Conservation (phyloP, 306 rosid genomes). For the Benincasa hispida region DNA sequence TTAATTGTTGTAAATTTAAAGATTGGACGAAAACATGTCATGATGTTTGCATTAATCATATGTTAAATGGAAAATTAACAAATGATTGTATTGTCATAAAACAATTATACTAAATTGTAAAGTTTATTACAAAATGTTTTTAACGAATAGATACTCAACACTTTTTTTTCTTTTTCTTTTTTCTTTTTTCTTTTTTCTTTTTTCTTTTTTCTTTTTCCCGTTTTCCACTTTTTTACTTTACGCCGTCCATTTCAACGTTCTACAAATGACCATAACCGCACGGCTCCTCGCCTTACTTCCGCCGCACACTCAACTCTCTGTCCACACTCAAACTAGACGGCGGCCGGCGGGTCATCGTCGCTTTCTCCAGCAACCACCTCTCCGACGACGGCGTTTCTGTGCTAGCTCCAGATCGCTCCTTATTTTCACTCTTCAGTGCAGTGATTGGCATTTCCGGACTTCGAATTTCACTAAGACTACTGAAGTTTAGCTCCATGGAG, state of each 20-base stretch:
- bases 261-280: neutral
- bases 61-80: neutral
- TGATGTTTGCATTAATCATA: too few relatives aligned
- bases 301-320: neutral
- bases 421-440: neutral
- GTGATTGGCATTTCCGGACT: neutral
- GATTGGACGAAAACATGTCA: too few relatives aligned
- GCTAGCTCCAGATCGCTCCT: neutral
- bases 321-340: neutral
- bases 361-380: neutral
- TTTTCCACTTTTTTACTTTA: neutral
- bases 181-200: too few relatives aligned
- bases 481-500: conserved; percentile 7
- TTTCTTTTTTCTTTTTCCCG: neutral
- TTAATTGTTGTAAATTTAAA: too few relatives aligned
- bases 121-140: neutral
- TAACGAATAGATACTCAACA: neutral
- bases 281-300: neutral
- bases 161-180: neutral
- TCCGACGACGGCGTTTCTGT: neutral
- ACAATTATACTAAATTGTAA: neutral
- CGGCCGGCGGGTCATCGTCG: neutral
- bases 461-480: neutral
- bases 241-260: conserved; percentile 6
- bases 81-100: neutral